These are phyloP conservation scores for Fraxinus sp. DNA, from an alignment of 305 asterid species.

Conservation along the genomic window DNA sequence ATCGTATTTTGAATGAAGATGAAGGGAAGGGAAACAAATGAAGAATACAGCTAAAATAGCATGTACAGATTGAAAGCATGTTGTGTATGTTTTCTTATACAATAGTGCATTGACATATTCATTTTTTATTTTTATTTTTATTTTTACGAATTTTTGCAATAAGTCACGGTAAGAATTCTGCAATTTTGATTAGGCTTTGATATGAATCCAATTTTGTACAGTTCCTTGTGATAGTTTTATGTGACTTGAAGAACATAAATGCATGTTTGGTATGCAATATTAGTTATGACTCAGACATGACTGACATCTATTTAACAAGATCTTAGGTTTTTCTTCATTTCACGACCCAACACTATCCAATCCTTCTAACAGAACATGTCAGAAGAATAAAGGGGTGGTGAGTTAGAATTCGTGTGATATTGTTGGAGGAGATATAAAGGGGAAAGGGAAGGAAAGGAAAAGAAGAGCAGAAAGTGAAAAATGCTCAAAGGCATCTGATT, in stretches of 20 bases:
- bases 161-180: conserved; percentile 22
- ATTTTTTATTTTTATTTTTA: conserved; percentile 3
- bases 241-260: not conserved
- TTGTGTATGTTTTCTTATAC: conserved; percentile 25
- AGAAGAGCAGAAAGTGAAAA: conserved; percentile 14
- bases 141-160: conserved; percentile 19
- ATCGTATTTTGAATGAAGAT: conserved; percentile 51
- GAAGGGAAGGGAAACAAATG: conserved; percentile 44
- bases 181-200: conserved; percentile 23
- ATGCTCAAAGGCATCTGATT: conserved; percentile 33
- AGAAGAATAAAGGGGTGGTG: not conserved
- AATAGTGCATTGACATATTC: conserved; percentile 25
- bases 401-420: not conserved
- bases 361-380: not conserved
- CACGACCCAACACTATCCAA: not conserved
- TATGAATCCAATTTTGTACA: conserved; percentile 16
- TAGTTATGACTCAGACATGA: too few species aligned
- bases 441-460: conserved; percentile 9
- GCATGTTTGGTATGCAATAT: not conserved
- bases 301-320: not conserved
- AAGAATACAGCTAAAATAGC: conserved; percentile 19
- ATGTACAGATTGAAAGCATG: conserved; percentile 44
- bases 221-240: not conserved
- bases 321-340: not conserved
- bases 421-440: conserved; percentile 11